Base-by-base conservation (phyloP, 371 early-diverging fungal genomes). In the Batrachochytrium dendrobatidis region DNA sequence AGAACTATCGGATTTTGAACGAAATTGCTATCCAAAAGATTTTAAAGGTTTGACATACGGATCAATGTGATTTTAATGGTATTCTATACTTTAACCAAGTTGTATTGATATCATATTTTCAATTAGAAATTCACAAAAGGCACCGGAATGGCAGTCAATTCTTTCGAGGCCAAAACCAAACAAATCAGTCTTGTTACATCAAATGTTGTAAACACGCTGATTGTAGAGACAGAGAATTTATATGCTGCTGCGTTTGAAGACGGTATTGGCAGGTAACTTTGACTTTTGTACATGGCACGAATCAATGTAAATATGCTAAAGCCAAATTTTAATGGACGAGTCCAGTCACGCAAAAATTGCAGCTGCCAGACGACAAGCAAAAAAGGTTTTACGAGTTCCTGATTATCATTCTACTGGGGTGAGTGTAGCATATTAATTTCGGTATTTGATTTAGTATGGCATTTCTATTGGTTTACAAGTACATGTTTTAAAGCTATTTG, bases 1-100 rank as follows among this genome's bases (percentile, higher is more conserved):
- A 61, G 34, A 65, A 69, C 53, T 69, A 60, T 34, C 62, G 62
- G 20, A 60, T 63, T 56, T 55, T 69, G 24, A 69, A 69, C 55
- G 59, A 63, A 31, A 69, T 63, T 7, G 65, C 65, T 18, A 5
- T 63, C 0, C 52, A 59, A 8, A 69, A 69, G 58, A 69, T 69
- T 52, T 32, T 69, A 20, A 69, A 69, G 54, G 53, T 58, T 34
- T 49, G 15, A 39, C 39, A 12, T 39, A n/a, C 12, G 15, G 12
- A 39, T 15, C 12, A n/a, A 12, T 15, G 39, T 39, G 12, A n/a
- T n/a, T 12, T n/a, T 39, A 12, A n/a, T 39, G 39, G 39, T n/a
- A n/a, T 15, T n/a, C 12, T 39, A n/a, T n/a, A 12, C 39, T 39
- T 12, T 15, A n/a, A 39, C n/a, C 39, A 39, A 12, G 39, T 15